Conservation (phyloP, 257 asterid genomes). For the Scutellaria baicalensis region DNA sequence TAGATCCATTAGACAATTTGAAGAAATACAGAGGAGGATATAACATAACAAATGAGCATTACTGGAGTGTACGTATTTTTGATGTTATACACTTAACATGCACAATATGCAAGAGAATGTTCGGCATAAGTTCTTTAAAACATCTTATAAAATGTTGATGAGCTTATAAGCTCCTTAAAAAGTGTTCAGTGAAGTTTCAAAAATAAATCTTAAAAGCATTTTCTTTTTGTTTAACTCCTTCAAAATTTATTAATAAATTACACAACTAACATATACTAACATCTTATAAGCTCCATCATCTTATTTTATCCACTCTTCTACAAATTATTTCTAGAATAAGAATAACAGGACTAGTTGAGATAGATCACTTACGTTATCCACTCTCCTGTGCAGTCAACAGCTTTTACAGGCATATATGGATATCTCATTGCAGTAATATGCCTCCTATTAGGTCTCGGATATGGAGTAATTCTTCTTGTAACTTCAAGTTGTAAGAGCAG, state of each 20-base stretch:
- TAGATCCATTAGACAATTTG: constrained; percentile 47
- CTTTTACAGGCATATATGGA: constrained; percentile 57
- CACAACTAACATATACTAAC: too few relatives aligned
- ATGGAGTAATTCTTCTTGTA: constrained; percentile 37
- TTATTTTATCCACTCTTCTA: too few relatives aligned
- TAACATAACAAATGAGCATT: constrained; percentile 56
- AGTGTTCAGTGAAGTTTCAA: too few relatives aligned
- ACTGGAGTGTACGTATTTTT: constrained; percentile 66
- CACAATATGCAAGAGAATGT: background rate
- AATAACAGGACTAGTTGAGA: background rate
- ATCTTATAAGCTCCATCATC: too few relatives aligned
- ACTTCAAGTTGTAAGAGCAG: constrained; percentile 13
- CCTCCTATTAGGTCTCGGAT: constrained; percentile 49
- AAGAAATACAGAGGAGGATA: constrained; percentile 76
- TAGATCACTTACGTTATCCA: background rate
- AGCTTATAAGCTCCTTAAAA: too few relatives aligned
- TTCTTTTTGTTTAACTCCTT: too few relatives aligned
- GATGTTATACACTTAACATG: background rate
- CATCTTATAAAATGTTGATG: too few relatives aligned
- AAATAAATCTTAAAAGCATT: too few relatives aligned
- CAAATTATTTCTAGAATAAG: too few relatives aligned
- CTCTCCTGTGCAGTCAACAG: constrained; percentile 50
- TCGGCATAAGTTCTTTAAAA: too few relatives aligned
- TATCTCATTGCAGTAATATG: constrained; percentile 45
- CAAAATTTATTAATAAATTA: too few relatives aligned